Percentiles rank a stretch among this genome's conserved stretches.
These are phyloP conservation scores for Rossbeevera mucosa DNA, from an alignment of 768 basidiomycete genomes.

Conservation along the genomic window DNA sequence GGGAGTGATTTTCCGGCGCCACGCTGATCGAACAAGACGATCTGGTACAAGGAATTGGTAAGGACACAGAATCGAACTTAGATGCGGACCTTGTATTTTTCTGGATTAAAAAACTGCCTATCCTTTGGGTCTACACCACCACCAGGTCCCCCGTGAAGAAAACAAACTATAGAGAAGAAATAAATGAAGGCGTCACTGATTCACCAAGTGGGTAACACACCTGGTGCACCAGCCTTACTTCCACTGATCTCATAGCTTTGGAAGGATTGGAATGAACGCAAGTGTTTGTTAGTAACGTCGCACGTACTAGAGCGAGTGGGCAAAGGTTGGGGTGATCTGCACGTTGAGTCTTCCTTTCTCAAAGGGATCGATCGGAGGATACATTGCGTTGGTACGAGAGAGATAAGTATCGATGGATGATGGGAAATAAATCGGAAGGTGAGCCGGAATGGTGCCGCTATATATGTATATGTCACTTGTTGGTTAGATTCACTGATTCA, in stretches of 20 bases:
- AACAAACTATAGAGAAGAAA: constrained; percentile 50
- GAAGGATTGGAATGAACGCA: not conserved
- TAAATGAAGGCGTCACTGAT: not conserved
- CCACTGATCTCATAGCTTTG: constrained; percentile 78
- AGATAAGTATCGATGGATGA: constrained; percentile 20
- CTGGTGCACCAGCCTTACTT: constrained; percentile 70
- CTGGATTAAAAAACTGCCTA: constrained; percentile 76
- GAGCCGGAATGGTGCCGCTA: not conserved
- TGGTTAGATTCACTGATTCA: too few relatives aligned
- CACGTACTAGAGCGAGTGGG: constrained; percentile 73
- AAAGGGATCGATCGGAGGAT: constrained; percentile 64
- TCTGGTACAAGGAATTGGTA: constrained; percentile 37
- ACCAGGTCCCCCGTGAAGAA: constrained; percentile 82
- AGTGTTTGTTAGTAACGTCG: constrained; percentile 9
- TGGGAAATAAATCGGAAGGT: constrained; percentile 6
- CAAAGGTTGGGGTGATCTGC: constrained; percentile 38
- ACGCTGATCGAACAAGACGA: constrained; percentile 86
- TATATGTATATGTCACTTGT: not conserved
- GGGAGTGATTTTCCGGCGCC: constrained; percentile 86
- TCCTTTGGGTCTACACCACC: constrained; percentile 68
- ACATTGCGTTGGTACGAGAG: constrained; percentile 42
- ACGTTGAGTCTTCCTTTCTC: constrained; percentile 64
- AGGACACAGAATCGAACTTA: not conserved
- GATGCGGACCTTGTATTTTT: constrained; percentile 67
- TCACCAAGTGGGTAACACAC: constrained; percentile 32